Conservation (phyloP, 495 filamentous ascomycete genomes). For the Articulospora tetracladia region DNA sequence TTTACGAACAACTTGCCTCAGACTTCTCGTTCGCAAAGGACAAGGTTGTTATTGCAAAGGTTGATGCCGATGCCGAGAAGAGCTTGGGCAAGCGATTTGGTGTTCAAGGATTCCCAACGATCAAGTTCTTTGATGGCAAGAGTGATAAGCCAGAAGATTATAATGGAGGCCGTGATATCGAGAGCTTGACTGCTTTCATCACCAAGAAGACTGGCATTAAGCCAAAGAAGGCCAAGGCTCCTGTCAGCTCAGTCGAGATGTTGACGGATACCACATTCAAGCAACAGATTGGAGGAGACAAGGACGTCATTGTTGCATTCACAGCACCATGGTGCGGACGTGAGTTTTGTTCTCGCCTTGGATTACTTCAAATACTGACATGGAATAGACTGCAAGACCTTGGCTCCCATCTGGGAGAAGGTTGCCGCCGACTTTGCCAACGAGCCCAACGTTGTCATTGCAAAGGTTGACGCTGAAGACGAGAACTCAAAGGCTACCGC, state of each 20-base stretch:
- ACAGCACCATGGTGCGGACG: constrained; percentile 97
- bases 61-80: constrained; percentile 89
- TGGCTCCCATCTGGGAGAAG: constrained; percentile 88
- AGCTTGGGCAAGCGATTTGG: constrained; percentile 78
- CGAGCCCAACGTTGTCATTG: constrained; percentile 76
- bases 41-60: constrained; percentile 88
- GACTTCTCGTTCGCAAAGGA: constrained; percentile 69
- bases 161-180: constrained; percentile 80
- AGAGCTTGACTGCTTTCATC: constrained; percentile 77
- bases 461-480: constrained; percentile 91
- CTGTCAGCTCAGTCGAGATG: constrained; percentile 70
- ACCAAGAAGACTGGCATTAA: constrained; percentile 84
- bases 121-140: constrained; percentile 99
- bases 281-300: constrained; percentile 72
- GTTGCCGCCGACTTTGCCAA: constrained; percentile 77
- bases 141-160: constrained; percentile 84
- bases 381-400: constrained; percentile 85
- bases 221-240: constrained; percentile 65
- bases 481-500: constrained; percentile 76
- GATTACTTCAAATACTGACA: constrained; percentile 27
- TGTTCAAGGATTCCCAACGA: constrained; percentile 90
- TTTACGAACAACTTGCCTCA: constrained; percentile 89
- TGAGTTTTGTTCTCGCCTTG: constrained; percentile 47
- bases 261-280: constrained; percentile 79
- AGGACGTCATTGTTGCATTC: constrained; percentile 93